Base-by-base conservation (phyloP, 208 protist genomes). In the Histomonas meleagridis region DNA sequence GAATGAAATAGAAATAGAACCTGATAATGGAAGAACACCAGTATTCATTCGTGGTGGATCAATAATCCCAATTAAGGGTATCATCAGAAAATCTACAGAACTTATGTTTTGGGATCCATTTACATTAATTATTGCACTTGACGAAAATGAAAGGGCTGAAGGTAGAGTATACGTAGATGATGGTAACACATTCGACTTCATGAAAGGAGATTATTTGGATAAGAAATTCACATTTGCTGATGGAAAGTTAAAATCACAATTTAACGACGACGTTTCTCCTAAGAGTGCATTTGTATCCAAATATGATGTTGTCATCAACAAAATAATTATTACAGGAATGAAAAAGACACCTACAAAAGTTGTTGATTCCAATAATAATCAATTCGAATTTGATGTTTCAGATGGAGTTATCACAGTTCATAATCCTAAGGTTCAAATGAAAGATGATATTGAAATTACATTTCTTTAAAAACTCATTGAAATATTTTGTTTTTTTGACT, bases 31-130 rank as follows among this genome's bases (percentile, higher is more conserved):
- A 51, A 78, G 60, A 23, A 98, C 98, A 40, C 97, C 97, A 46
- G 94, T 98, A 55, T 98, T 97, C 92, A 91, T 98, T 57, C 94
- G 96, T 35, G 97, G 96, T 55, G 97, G 97, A 38, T 94, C 95
- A 91, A 95, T 99, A 62, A 91, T 99, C 51, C 95, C 97, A 14
- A 95, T 95, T 51, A 96, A 97, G 93, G 93, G 97, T 69, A 95
- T 97, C 43, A 91, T 97, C 9, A 95, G 97, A 53, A 95, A 97
- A 91, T 96, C 93, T 62, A 96, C 96, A 1, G 86, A 90, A 57
- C 94, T 95, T 10, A 97, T 97, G 78, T 92, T 93, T 26, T 72
- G 95, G 32, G 95, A 96, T 90, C 95, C 95, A 35, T 95, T 92
- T 78, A 95, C 94, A 32, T 76, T 96, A n/a, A 26, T 94, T 35